Conservation (phyloP, 208 protist genomes). For the Trypanosoma brucei region DNA sequence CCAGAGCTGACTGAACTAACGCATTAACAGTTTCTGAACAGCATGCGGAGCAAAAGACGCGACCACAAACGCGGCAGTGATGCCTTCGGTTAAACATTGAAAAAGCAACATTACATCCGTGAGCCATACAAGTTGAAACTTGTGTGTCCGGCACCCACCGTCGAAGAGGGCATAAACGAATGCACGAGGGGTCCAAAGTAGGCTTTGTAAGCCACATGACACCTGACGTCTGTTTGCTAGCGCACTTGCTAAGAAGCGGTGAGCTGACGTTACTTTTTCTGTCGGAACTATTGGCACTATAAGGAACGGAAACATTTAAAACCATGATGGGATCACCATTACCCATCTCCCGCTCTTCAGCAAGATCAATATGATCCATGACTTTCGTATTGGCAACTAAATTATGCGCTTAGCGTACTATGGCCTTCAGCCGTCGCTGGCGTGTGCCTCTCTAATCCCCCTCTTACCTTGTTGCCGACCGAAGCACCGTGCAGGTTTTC, state of each 20-base stretch:
- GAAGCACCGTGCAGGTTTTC: too few relatives aligned
- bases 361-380: constrained; percentile 26
- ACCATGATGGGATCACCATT: background rate
- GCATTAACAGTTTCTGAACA: constrained; percentile 38
- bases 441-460: too few relatives aligned
- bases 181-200: constrained; percentile 34
- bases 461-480: too few relatives aligned
- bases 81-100: constrained; percentile 80
- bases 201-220: constrained; percentile 47
- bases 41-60: constrained; percentile 74
- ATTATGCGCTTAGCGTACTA: too few relatives aligned
- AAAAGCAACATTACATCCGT: constrained; percentile 69
- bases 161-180: constrained; percentile 51
- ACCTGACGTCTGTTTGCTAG: background rate
- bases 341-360: constrained; percentile 14
- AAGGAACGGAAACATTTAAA: constrained; percentile 16
- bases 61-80: constrained; percentile 73
- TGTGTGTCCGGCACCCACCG: constrained; percentile 72
- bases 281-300: background rate
- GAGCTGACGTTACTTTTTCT: constrained; percentile 3
- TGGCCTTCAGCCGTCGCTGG: too few relatives aligned
- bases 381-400: background rate
- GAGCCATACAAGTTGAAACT: constrained; percentile 80
- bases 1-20: constrained; percentile 4
- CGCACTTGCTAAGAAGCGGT: background rate